Evolutionary conservation across 768 basidiomycete species (phyloP).

Genomic region (Favolaschia claudopus): DNA sequence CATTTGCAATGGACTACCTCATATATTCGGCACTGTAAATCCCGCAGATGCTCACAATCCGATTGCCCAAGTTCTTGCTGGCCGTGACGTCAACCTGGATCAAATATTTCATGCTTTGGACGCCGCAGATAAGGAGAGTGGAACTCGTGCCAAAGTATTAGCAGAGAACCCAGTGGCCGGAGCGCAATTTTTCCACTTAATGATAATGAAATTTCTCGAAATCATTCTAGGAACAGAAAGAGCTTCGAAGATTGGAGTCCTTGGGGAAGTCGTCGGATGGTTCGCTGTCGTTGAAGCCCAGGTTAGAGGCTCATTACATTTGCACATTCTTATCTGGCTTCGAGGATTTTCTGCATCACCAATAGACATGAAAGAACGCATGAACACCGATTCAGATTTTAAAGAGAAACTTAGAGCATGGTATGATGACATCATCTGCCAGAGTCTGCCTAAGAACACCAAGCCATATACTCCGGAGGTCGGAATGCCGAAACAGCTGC

Average conservation of each 20-base stretch:
- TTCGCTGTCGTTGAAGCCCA: constrained; percentile 36
- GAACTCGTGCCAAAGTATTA: neutral
- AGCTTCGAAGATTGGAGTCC: constrained; percentile 26
- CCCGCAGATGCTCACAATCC: constrained; percentile 28
- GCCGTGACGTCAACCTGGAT: constrained; percentile 27
- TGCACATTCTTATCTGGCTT: constrained; percentile 35
- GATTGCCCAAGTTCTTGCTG: constrained; percentile 27
- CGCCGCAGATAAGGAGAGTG: neutral
- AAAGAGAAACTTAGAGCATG: constrained; percentile 4
- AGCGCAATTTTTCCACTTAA: constrained; percentile 42
- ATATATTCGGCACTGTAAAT: constrained; percentile 29
- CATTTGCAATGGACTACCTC: constrained; percentile 20
- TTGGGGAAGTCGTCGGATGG: constrained; percentile 32
- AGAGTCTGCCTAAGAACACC: neutral
- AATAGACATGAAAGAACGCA: constrained; percentile 10
- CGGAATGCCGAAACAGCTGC: neutral
- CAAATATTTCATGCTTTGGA: constrained; percentile 19
- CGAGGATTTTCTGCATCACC: constrained; percentile 10
- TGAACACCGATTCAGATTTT: constrained; percentile 9
- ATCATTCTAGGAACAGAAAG: constrained; percentile 30
- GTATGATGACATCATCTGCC: constrained; percentile 13
- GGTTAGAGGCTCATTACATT: constrained; percentile 34
- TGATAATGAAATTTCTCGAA: constrained; percentile 29
- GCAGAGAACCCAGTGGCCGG: constrained; percentile 12
- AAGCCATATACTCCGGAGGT: neutral